Evolutionary conservation across 2,329 filamentous ascomycete species (phyloP), one percentile per base, ranked within the genome.

Genomic region (Monilinia aucupariae): DNA sequence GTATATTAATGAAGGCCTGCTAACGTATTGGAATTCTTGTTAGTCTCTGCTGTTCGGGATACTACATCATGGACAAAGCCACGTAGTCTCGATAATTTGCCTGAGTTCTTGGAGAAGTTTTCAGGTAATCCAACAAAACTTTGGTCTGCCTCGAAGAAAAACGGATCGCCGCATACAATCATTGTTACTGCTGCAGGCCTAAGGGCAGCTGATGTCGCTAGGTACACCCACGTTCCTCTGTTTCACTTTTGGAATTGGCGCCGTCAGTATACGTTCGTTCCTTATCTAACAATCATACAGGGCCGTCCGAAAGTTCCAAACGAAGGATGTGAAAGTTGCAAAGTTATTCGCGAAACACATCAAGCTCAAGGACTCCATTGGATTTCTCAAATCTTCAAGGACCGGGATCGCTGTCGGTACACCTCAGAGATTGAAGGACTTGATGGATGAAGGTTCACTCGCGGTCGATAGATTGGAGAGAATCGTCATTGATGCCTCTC

Each of bases 291-390:
- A 52, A 27, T 62, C 25, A n/a, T 20, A 5, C 27, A 89, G 90
- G 71, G 82, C 85, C 3, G 79, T 96, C 67, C 84, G 91, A 54
- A 86, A 86, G 68, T 93, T 94, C 70, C 90, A 92, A 73, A 87
- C 82, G 59, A 91, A 94, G 74, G 86, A 91, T 10, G 85, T 83
- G 56, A 82, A 85, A 52, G 87, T 99, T 1, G 89, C 90, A 2
- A 99, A 99, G 76, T 80, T 99, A 73, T 99, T 99, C 75, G 93
- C 94, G 39, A 99, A 99, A 76, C 94, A 99, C 75, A 96, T 99
- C 79, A 99, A 99, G 77, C 77, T 99, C 13, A 85, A 90, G 60
- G 93, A 97, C 71, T 90, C 92, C 41, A 85, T 92, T 59, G 81
- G 88, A 64, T 90, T 89, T 73, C 84, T 96, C 49, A 82, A 89